Conservation (phyloP, 768 basidiomycete species). For the Collybia sordida region DNA sequence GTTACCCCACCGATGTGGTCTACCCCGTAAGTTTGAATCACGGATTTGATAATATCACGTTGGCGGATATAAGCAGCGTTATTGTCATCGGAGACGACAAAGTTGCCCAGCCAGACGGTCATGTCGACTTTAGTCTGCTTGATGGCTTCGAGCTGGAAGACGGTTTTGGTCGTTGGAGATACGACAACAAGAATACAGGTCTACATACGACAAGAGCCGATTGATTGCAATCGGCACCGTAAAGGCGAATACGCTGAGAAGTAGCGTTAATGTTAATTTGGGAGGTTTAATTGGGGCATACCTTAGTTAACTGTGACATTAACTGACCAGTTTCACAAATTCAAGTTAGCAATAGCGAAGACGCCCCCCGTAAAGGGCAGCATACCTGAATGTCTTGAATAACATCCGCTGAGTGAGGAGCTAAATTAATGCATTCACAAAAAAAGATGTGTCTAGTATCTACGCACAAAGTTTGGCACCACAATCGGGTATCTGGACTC, state of each 20-base stretch:
- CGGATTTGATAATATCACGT: conserved; percentile 60
- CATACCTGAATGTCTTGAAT: conserved; percentile 72
- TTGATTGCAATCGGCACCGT: conserved; percentile 88
- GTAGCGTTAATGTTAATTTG: background rate
- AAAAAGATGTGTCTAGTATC: background rate
- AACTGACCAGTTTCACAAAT: conserved; percentile 43
- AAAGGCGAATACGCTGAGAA: conserved; percentile 67
- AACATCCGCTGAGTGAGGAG: conserved; percentile 41
- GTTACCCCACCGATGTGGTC: conserved; percentile 77
- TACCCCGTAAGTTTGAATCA: conserved; percentile 75
- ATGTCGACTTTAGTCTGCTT: conserved; percentile 86
- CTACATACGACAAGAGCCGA: conserved; percentile 65
- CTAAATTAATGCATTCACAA: background rate
- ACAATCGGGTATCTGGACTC: conserved; percentile 71
- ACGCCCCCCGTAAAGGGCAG: conserved; percentile 3
- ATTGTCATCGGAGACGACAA: conserved; percentile 60
- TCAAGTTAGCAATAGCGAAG: conserved; percentile 1
- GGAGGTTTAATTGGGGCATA: conserved; percentile 25
- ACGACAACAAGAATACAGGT: background rate
- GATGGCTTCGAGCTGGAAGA: conserved; percentile 78
- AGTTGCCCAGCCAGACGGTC: conserved; percentile 76
- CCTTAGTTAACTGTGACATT: conserved; percentile 81
- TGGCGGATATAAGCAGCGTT: conserved; percentile 74
- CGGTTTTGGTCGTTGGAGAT: background rate
- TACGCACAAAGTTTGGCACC: conserved; percentile 48